Conservation (phyloP, 2,329 filamentous ascomycete species). For the Dothideomycetes sp. region DNA sequence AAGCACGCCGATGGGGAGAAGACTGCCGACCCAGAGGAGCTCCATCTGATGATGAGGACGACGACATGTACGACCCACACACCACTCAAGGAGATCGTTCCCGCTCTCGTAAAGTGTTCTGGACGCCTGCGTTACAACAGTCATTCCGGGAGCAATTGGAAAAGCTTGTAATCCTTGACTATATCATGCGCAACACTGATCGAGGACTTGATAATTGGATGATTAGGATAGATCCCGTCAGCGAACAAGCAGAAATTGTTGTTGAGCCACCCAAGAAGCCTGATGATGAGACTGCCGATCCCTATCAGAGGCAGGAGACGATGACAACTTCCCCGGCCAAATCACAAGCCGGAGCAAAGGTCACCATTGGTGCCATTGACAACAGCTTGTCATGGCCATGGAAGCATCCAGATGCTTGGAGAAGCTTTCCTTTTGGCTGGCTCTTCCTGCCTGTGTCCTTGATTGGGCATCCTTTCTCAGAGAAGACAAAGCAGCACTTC, state of each 20-base stretch:
- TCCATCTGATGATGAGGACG: constrained; percentile 46
- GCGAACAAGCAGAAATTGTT: constrained; percentile 72
- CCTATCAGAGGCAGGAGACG: constrained; percentile 54
- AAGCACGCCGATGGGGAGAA: constrained; percentile 64
- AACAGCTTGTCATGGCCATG: constrained; percentile 98
- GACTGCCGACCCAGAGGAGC: constrained; percentile 61
- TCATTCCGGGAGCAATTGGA: constrained; percentile 91
- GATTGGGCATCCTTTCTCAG: constrained; percentile 91
- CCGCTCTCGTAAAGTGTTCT: constrained; percentile 53
- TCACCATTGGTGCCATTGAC: constrained; percentile 81
- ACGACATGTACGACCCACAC: constrained; percentile 22
- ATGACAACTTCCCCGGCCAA: constrained; percentile 63
- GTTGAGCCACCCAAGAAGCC: constrained; percentile 68
- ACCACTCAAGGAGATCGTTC: constrained; percentile 17
- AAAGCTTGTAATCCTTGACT: constrained; percentile 93
- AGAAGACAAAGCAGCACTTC: constrained; percentile 88
- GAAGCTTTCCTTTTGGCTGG: constrained; percentile 96
- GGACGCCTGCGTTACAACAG: constrained; percentile 82
- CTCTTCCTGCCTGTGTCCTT: constrained; percentile 93
- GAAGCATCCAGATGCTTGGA: constrained; percentile 92
- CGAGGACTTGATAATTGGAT: constrained; percentile 98
- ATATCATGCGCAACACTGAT: constrained; percentile 98
- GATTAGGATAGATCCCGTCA: constrained; percentile 88
- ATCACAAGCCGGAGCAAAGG: constrained; percentile 1
- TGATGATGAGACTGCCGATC: constrained; percentile 26